Evolutionary conservation across 176 grass and related monocot species (phyloP), one percentile per base, ranked within the genome.

Genomic region (Typha latifolia): DNA sequence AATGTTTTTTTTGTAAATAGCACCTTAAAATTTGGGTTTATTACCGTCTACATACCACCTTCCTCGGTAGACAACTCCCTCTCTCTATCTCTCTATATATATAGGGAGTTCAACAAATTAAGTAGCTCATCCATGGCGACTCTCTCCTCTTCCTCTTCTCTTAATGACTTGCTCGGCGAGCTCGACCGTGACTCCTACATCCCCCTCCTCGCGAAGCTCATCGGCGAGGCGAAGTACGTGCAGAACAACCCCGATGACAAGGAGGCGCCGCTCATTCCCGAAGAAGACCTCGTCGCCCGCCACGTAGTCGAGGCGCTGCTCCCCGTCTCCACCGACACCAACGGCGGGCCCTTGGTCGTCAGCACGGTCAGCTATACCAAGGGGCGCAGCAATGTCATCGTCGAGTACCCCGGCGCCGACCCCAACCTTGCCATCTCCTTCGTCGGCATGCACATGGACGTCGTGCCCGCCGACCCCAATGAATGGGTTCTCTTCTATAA

Each of bases 401-500:
- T 84, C 56, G 83, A 97, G 64, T 97, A 97, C 69, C 89, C 94
- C 21, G 94, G 89, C 51, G 74, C 78, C 52, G 83, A 74, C 73
- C 80, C 77, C 6, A 80, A 64, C 68, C 69, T 73, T 63, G 79
- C 81, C 49, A 72, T 93, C 63, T 90, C 85, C 18, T 97, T 97
- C 69, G 94, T 97, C 59, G 94, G 94, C 76, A 93, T 91, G 80
- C 94, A 90, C 74, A 97, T 97, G 94, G 94, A 92, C 63, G 93
- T 92, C 69, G 93, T 92, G 62, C 84, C 88, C 2, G 88, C 93
- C 47, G 78, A 97, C 62, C 80, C 83, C 19, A 69, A 24, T 34
- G 85, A 91, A 23, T 92, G 93, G 93, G 93, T 97, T 6, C 14
- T 57, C 52, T 20, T 8, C 52, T 26, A 26, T 37, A 37, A 37